Evolutionary conservation across 495 filamentous ascomycete species (phyloP).

Genomic region (Aspergillus ostianus): DNA sequence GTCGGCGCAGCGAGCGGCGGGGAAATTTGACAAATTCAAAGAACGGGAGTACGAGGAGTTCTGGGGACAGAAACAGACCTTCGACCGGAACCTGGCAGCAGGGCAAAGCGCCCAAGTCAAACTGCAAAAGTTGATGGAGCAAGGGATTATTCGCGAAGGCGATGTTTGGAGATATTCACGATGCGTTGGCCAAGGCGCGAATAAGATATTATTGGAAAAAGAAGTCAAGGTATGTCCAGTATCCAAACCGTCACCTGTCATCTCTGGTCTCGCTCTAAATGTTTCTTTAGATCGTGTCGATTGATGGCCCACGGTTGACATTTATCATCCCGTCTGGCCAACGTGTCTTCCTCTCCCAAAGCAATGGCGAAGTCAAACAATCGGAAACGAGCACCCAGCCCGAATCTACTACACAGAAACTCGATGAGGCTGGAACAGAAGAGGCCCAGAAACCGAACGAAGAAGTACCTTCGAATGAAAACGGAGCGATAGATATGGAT

Average conservation of each 20-base stretch:
- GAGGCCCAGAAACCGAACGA: background rate
- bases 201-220: conserved; percentile 45
- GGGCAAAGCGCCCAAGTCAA: conserved; percentile 53
- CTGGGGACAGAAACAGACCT: conserved; percentile 66
- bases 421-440: no score
- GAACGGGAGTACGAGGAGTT: conserved; percentile 62
- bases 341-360: conserved; percentile 35
- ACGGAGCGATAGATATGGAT: background rate
- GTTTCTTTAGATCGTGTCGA: conserved; percentile 33
- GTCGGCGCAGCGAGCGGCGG: conserved; percentile 57
- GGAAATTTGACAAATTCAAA: conserved; percentile 70
- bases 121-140: conserved; percentile 42
- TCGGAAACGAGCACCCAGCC: conserved; percentile 1
- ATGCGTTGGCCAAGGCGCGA: conserved; percentile 26
- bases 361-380: background rate
- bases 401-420: background rate
- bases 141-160: conserved; percentile 46
- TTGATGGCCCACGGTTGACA: conserved; percentile 33
- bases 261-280: conserved; percentile 6
- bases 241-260: background rate
- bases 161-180: conserved; percentile 52
- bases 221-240: conserved; percentile 41
- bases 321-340: conserved; percentile 47
- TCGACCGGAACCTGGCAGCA: conserved; percentile 32
- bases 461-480: background rate